Base-by-base conservation (phyloP, 371 early-diverging fungal species). In the Apophysomyces elegans region DNA sequence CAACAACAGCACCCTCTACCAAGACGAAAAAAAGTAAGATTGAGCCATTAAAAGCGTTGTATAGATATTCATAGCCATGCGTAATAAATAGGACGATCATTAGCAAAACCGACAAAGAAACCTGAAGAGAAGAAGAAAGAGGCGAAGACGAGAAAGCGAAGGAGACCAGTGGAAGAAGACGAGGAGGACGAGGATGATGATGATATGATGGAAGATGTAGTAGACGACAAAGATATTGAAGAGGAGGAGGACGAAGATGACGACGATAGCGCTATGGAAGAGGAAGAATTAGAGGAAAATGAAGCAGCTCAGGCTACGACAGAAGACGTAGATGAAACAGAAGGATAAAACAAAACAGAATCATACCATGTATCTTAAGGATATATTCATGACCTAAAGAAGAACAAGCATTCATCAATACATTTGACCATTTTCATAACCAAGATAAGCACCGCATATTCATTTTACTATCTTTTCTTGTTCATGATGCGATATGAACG, bases 1-100 rank as follows among this genome's bases (percentile, higher is more conserved):
- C 32, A 26, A 26, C 32, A 26, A 26, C 32, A 26, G 32, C 32
- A 2, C 32, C 32, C 1, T 26, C 32, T 26, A 26, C 43, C 58
- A 58, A 65, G 36, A 26, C 61, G 18, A 66, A 61, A 41, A 32
- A 56, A 58, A 58, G 58, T 39, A 58, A 14, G 35, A 38, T 7
- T 50, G 37, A n/a, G n/a, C 37, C 13, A 21, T 12, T 45, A 46
- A n/a, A 41, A 38, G 58, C 32, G n/a, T 36, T 58, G 9, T 37
- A 7, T 41, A 26, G 8, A 39, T 39, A 59, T 59, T 21, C 38
- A 59, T 41, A 59, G 44, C 38, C 60, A 59, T 9, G 39, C 18
- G 16, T 18, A 32, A 18, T 8, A 12, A 41, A 9, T 41, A 59
- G 45, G 39, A n/a, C 60, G 60, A 32, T 8, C 39, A 16, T 9